These are phyloP conservation scores for Intubia oerlemansii DNA, from an alignment of 2,329 filamentous ascomycete genomes.

Conservation along the genomic window DNA sequence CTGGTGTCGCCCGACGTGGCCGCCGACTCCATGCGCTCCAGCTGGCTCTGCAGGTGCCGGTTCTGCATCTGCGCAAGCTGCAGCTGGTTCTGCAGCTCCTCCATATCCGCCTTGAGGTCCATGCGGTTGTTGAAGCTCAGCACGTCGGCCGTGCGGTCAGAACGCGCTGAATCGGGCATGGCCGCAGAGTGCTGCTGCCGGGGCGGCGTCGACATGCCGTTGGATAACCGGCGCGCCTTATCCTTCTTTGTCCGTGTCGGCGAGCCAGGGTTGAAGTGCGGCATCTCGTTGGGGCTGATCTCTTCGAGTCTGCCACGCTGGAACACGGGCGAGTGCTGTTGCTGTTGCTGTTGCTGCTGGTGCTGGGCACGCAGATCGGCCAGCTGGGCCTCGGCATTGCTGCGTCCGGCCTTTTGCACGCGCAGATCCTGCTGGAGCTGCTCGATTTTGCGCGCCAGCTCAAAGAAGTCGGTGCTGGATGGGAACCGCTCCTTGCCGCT, in stretches of 20 bases:
- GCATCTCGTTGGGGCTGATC: constrained; percentile 64
- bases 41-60: constrained; percentile 70
- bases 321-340: constrained; percentile 14
- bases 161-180: constrained; percentile 53
- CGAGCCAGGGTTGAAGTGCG: constrained; percentile 29
- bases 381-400: constrained; percentile 66
- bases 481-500: constrained; percentile 3
- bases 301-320: constrained; percentile 65
- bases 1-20: constrained; percentile 19
- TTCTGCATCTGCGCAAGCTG: constrained; percentile 93
- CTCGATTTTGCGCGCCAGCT: constrained; percentile 71
- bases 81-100: constrained; percentile 82
- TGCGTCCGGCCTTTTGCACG: constrained; percentile 59
- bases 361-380: constrained; percentile 56
- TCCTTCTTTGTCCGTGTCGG: constrained; percentile 49
- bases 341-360: constrained; percentile 34
- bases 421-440: constrained; percentile 74
- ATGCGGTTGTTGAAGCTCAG: constrained; percentile 70
- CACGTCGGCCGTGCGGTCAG: constrained; percentile 69
- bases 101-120: constrained; percentile 77
- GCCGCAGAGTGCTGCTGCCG: constrained; percentile 44
- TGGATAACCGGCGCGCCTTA: constrained; percentile 41
- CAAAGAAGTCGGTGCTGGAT: constrained; percentile 25
- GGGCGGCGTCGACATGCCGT: constrained; percentile 41
- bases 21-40: constrained; percentile 48